phyloP scores from a whole-genome alignment of 1,139 yeast genomes.

The Yamadazyma oceani region DNA sequence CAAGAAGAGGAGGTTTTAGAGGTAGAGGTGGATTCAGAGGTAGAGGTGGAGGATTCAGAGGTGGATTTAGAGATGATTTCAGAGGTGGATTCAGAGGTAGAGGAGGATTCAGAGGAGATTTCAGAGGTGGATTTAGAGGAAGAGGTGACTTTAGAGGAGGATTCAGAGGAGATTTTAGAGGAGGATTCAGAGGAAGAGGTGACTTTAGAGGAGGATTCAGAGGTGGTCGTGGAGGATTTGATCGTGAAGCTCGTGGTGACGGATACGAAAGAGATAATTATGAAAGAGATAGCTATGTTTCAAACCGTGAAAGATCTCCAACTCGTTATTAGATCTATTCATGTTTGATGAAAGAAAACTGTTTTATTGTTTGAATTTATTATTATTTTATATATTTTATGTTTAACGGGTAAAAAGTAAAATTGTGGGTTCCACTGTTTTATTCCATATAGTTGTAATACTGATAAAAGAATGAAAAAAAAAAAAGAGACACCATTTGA shows the following conservation, averaged over 20 bases:
- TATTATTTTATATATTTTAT: slow-evolving; percentile 1
- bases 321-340: slow-evolving; percentile 35
- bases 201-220: slow-evolving; percentile 41
- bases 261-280: slow-evolving; percentile 30
- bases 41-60: slow-evolving; percentile 40
- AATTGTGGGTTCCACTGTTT: slow-evolving; percentile 3
- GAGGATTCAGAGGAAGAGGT: slow-evolving; percentile 40
- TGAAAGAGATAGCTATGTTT: slow-evolving; percentile 38
- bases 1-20: slow-evolving; percentile 52
- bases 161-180: slow-evolving; percentile 31
- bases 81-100: slow-evolving; percentile 39
- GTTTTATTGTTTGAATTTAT: not conserved
- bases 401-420: slow-evolving; percentile 3
- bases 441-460: slow-evolving; percentile 4
- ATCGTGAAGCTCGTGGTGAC: slow-evolving; percentile 36
- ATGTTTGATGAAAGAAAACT: not conserved
- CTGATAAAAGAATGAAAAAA: slow-evolving; percentile 1
- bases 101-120: slow-evolving; percentile 43
- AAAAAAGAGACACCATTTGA: not conserved
- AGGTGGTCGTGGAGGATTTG: slow-evolving; percentile 40
- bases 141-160: slow-evolving; percentile 35
- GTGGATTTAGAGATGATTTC: slow-evolving; percentile 32
- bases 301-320: slow-evolving; percentile 48
- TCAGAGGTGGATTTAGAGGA: slow-evolving; percentile 46
- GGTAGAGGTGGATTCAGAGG: slow-evolving; percentile 32